phyloP scores from a whole-genome alignment of 495 filamentous ascomycete genomes.

The Trypethelium eluteriae region DNA sequence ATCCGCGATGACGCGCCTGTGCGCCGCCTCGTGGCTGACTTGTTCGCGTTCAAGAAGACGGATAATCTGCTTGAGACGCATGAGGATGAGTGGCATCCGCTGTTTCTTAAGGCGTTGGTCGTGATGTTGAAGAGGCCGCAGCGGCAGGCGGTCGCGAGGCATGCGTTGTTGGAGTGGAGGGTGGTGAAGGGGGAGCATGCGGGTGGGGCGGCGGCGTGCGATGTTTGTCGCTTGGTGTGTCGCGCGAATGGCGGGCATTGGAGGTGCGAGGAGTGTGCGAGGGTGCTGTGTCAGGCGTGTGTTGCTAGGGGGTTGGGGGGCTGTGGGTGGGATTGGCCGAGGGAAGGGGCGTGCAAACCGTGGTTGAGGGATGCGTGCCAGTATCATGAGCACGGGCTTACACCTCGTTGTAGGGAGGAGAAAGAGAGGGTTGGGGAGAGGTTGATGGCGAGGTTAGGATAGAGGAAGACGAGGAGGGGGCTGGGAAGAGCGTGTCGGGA shows the following conservation, averaged over 20 bases:
- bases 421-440: constrained; percentile 7
- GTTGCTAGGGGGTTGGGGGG: constrained; percentile 21
- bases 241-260: constrained; percentile 24
- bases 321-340: constrained; percentile 20
- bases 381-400: constrained; percentile 40
- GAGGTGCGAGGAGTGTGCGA: constrained; percentile 28
- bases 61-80: constrained; percentile 39
- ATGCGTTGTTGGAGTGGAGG: constrained; percentile 26
- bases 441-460: not conserved
- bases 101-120: constrained; percentile 35
- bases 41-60: constrained; percentile 46
- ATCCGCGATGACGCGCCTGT: constrained; percentile 28
- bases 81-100: constrained; percentile 38
- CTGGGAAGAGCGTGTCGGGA: too few species aligned
- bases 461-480: not conserved
- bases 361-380: constrained; percentile 32
- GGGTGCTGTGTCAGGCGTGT: constrained; percentile 33
- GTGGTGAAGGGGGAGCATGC: constrained; percentile 21
- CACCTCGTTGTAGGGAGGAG: constrained; percentile 26
- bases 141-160: constrained; percentile 28
- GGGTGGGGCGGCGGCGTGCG: constrained; percentile 26
- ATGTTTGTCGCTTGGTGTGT: constrained; percentile 29
- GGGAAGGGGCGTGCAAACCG: constrained; percentile 34
- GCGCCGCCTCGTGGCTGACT: constrained; percentile 38
- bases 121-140: constrained; percentile 34